Evolutionary conservation across 2,329 filamentous ascomycete genomes (phyloP).

Genomic region (Pseudocercospora crystallina): DNA sequence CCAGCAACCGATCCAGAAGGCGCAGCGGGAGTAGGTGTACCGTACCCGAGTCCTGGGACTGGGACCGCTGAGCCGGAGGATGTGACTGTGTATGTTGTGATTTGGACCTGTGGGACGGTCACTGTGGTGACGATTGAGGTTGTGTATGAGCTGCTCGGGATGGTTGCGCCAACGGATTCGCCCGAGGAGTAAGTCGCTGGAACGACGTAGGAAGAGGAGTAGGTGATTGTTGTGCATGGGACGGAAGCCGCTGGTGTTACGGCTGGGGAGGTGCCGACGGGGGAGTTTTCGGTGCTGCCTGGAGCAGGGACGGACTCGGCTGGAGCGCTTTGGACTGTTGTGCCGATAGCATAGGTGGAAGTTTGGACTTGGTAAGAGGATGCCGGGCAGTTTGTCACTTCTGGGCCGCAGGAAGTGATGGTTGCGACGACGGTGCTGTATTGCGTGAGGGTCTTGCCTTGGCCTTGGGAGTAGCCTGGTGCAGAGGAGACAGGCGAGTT

Average conservation of each 20-base stretch:
- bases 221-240: conserved; percentile 44
- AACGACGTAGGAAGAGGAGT: conserved; percentile 37
- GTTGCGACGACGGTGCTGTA: conserved; percentile 36
- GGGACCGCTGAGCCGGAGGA: conserved; percentile 12
- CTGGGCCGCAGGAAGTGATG: conserved; percentile 41
- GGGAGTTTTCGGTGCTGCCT: conserved; percentile 16
- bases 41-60: conserved; percentile 22
- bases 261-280: conserved; percentile 9
- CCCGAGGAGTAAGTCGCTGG: conserved; percentile 40
- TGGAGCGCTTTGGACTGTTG: conserved; percentile 17
- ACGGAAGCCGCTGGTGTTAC: conserved; percentile 22
- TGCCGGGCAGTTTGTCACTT: conserved; percentile 39
- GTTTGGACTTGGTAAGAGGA: conserved; percentile 15
- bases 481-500: conserved; percentile 10
- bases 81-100: conserved; percentile 24
- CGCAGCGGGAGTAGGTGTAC: conserved; percentile 11
- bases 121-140: conserved; percentile 40
- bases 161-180: conserved; percentile 33
- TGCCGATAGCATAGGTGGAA: conserved; percentile 20
- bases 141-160: conserved; percentile 33
- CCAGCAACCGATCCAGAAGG: conserved; percentile 3
- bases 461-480: conserved; percentile 1
- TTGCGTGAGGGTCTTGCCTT: conserved; percentile 21
- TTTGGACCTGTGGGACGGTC: conserved; percentile 44
- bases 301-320: conserved; percentile 1